phyloP scores from a whole-genome alignment of 208 protist species.

The Leishmania martiniquensis region DNA sequence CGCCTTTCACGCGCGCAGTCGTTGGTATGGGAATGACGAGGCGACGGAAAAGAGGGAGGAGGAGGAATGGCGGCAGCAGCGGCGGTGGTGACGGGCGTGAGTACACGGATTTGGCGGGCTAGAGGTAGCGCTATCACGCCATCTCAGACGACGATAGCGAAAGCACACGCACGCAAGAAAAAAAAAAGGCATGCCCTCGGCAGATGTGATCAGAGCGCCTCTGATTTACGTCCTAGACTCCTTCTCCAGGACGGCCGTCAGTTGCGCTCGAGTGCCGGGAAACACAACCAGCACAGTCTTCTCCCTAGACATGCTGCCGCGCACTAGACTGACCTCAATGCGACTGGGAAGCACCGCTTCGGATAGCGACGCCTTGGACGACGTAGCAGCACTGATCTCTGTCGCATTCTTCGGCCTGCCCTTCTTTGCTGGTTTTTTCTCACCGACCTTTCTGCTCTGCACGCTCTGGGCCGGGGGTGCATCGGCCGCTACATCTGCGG shows the following conservation, averaged over 20 bases:
- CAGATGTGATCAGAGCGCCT: background rate
- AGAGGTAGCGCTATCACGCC: background rate
- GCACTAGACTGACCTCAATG: slow-evolving; percentile 52
- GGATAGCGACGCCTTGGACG: background rate
- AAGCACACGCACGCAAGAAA: background rate
- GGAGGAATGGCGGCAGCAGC: too few species aligned
- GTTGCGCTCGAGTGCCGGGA: slow-evolving; percentile 58
- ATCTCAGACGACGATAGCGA: background rate
- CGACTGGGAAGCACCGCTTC: slow-evolving; percentile 17
- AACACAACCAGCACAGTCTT: slow-evolving; percentile 65
- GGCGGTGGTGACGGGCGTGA: background rate
- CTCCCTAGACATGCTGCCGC: slow-evolving; percentile 56
- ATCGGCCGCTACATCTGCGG: slow-evolving; percentile 1
- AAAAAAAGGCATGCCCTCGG: background rate
- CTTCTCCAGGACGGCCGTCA: slow-evolving; percentile 54
- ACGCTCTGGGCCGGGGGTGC: background rate
- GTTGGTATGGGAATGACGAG: background rate
- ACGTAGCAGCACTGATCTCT: background rate
- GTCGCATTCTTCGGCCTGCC: slow-evolving; percentile 16
- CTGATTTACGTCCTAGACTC: slow-evolving; percentile 15
- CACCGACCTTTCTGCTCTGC: background rate
- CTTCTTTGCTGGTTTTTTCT: slow-evolving; percentile 28
- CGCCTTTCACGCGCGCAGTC: background rate
- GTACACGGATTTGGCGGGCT: background rate
- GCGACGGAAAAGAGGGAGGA: background rate